phyloP scores from a whole-genome alignment of 1,139 yeast species.

The Yamadazyma mexicana region DNA sequence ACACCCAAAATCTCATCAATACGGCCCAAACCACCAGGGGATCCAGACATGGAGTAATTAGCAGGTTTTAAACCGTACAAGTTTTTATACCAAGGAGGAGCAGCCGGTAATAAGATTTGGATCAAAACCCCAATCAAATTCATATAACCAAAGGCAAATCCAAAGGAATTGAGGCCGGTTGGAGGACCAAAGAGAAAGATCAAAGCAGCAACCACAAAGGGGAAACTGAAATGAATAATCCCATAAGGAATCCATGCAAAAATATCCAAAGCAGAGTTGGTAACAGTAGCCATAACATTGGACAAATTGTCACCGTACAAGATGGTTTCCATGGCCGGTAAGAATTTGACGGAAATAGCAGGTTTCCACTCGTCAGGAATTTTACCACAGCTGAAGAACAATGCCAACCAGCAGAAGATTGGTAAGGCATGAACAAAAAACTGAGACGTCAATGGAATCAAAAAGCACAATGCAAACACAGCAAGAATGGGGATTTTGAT shows the following conservation, averaged over 20 bases:
- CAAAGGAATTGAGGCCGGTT: slow-evolving; percentile 79
- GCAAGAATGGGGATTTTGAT: slow-evolving; percentile 43
- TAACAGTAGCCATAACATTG: slow-evolving; percentile 77
- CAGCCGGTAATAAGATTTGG: slow-evolving; percentile 87
- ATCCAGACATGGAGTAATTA: slow-evolving; percentile 86
- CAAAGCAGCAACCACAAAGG: slow-evolving; percentile 80
- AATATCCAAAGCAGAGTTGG: slow-evolving; percentile 68
- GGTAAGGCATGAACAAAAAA: slow-evolving; percentile 87
- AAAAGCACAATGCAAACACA: slow-evolving; percentile 41
- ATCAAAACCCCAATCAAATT: slow-evolving; percentile 78
- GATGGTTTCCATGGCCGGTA: slow-evolving; percentile 94
- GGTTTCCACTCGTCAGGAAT: slow-evolving; percentile 83
- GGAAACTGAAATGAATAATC: slow-evolving; percentile 82
- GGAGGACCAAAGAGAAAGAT: slow-evolving; percentile 93
- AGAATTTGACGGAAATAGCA: slow-evolving; percentile 82
- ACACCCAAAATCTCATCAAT: slow-evolving; percentile 80
- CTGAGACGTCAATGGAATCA: slow-evolving; percentile 78
- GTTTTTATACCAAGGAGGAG: slow-evolving; percentile 98
- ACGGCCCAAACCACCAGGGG: slow-evolving; percentile 95
- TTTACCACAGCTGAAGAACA: slow-evolving; percentile 77
- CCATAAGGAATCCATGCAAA: slow-evolving; percentile 98
- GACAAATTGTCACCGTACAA: slow-evolving; percentile 92
- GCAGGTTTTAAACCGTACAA: slow-evolving; percentile 88
- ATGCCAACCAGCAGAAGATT: slow-evolving; percentile 81
- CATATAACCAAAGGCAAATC: slow-evolving; percentile 97